phyloP scores from a whole-genome alignment of 805 yeast genomes.

The Lipomyces spencermartinsiae region DNA sequence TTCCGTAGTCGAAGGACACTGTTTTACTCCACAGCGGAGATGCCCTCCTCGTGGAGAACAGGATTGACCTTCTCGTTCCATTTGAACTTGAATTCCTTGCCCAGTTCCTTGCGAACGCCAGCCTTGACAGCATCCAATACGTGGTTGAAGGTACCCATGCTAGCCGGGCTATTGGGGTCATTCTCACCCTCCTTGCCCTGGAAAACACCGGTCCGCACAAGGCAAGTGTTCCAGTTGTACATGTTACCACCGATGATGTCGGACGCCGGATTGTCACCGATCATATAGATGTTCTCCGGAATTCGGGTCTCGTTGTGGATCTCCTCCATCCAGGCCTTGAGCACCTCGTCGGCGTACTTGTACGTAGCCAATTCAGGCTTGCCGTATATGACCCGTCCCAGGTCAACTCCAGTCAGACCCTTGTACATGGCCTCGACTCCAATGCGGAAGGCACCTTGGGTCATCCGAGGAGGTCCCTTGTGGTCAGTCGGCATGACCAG shows the following conservation, averaged over 20 bases:
- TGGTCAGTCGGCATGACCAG: slow-evolving; percentile 93
- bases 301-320: slow-evolving; percentile 73
- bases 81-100: slow-evolving; percentile 10
- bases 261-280: slow-evolving; percentile 89
- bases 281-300: slow-evolving; percentile 84
- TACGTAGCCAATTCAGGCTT: slow-evolving; percentile 90
- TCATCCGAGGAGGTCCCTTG: slow-evolving; percentile 72
- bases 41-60: slow-evolving; percentile 8
- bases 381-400: slow-evolving; percentile 83
- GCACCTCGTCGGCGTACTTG: slow-evolving; percentile 78
- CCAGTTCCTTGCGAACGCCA: slow-evolving; percentile 58
- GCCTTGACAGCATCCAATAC: slow-evolving; percentile 83
- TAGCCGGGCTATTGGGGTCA: slow-evolving; percentile 59
- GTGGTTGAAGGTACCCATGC: slow-evolving; percentile 68
- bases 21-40: slow-evolving; percentile 10
- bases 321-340: slow-evolving; percentile 78
- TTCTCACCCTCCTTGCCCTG: slow-evolving; percentile 60
- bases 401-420: slow-evolving; percentile 82
- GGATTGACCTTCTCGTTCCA: slow-evolving; percentile 13
- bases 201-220: slow-evolving; percentile 87
- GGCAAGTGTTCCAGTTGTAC: slow-evolving; percentile 85
- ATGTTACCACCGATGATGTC: slow-evolving; percentile 88
- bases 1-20: slow-evolving; percentile 10
- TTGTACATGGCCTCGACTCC: slow-evolving; percentile 83
- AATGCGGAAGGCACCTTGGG: slow-evolving; percentile 94